A percentile compares a stretch with the other conserved stretches of the same genome.
phyloP scores from a whole-genome alignment of 257 asterid species.

The Solanum sitiens region DNA sequence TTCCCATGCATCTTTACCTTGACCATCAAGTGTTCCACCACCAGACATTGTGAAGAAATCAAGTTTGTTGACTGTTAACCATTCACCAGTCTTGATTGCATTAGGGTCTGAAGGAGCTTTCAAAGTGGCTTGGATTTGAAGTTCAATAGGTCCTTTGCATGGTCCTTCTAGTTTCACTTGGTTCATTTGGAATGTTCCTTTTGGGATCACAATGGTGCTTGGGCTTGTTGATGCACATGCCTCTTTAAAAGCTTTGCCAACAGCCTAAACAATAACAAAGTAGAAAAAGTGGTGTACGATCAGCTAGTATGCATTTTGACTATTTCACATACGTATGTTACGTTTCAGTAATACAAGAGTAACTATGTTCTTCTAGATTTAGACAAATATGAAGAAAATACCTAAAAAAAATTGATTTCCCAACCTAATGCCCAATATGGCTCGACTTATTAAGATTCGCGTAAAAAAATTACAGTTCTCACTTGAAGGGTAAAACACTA shows the following conservation, averaged over 20 bases:
- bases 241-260: conserved; percentile 15
- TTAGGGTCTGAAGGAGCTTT: conserved; percentile 14
- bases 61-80: conserved; percentile 9
- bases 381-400: too few relatives aligned
- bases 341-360: too few relatives aligned
- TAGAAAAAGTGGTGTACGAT: too few relatives aligned
- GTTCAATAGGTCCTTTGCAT: conserved; percentile 12
- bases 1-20: conserved; percentile 19
- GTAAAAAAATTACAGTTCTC: too few relatives aligned
- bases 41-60: conserved; percentile 10
- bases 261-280: conserved; percentile 1
- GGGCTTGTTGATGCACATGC: conserved; percentile 12
- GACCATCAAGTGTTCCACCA: conserved; percentile 25
- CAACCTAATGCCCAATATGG: too few relatives aligned
- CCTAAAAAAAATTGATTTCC: too few relatives aligned
- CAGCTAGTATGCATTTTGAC: too few relatives aligned
- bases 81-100: conserved; percentile 4
- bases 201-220: conserved; percentile 14
- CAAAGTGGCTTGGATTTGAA: conserved; percentile 9
- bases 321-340: too few relatives aligned
- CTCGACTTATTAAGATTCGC: too few relatives aligned
- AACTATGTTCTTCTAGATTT: too few relatives aligned
- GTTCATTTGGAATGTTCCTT: conserved; percentile 9
- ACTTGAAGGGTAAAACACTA: background rate
- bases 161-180: conserved; percentile 19